These are phyloP conservation scores for Suillus spraguei DNA, from an alignment of 768 basidiomycete species.

Conservation along the genomic window DNA sequence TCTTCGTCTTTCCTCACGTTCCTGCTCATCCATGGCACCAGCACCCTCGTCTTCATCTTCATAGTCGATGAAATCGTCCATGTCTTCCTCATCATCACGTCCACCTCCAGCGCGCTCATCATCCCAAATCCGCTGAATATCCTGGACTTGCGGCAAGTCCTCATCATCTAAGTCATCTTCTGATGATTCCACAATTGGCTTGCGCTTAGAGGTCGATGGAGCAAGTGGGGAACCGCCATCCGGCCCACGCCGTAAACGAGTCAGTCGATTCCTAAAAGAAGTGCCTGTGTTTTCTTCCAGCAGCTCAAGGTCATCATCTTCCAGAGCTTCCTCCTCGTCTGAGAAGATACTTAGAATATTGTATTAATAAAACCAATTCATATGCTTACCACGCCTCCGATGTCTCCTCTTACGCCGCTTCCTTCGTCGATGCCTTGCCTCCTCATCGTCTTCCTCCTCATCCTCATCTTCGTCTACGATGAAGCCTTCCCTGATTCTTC, in stretches of 20 bases:
- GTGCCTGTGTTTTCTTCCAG: constrained; percentile 85
- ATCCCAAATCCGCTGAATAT: constrained; percentile 76
- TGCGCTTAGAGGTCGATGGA: constrained; percentile 61
- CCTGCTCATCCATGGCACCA: constrained; percentile 75
- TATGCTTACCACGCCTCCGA: constrained; percentile 48
- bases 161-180: constrained; percentile 75
- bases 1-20: constrained; percentile 72
- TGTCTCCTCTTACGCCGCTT: constrained; percentile 72
- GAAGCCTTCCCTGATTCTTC: constrained; percentile 82
- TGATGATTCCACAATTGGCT: constrained; percentile 65
- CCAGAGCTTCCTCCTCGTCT: constrained; percentile 68
- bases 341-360: constrained; percentile 29
- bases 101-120: constrained; percentile 59
- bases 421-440: constrained; percentile 55
- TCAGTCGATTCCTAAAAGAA: constrained; percentile 73
- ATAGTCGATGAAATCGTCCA: constrained; percentile 78
- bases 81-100: constrained; percentile 59
- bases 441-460: constrained; percentile 63
- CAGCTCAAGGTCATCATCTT: constrained; percentile 87
- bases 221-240: constrained; percentile 70
- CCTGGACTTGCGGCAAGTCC: constrained; percentile 51
- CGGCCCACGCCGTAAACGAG: constrained; percentile 72
- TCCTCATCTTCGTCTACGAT: constrained; percentile 93
- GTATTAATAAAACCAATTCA: constrained; percentile 16
- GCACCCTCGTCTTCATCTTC: constrained; percentile 82